Conservation (phyloP, 2,329 filamentous ascomycete species). For the Hypoxylon sp. region DNA sequence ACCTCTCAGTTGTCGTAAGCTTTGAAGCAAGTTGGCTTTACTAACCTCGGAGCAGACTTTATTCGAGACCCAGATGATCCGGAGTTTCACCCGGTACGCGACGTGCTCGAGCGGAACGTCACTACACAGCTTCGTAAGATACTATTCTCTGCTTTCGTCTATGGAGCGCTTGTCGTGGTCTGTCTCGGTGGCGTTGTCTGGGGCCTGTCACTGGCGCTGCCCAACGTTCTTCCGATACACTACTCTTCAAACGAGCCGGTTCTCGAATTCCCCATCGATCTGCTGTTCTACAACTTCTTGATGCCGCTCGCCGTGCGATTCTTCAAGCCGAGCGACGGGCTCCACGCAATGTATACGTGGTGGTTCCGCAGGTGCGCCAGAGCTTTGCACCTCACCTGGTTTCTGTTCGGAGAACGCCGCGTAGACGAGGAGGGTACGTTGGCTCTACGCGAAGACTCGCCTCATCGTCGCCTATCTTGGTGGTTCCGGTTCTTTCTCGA, state of each 20-base stretch:
- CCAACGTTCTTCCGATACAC: conserved; percentile 83
- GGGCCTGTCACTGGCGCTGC: conserved; percentile 75
- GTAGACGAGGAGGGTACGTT: conserved; percentile 82
- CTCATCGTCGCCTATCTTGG: conserved; percentile 46
- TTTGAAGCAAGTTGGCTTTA: conserved; percentile 1
- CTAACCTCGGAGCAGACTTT: conserved; percentile 70
- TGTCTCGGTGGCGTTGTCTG: conserved; percentile 96
- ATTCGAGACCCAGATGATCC: conserved; percentile 98
- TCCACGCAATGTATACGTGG: conserved; percentile 91
- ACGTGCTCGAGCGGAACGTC: conserved; percentile 92
- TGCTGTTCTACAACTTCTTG: conserved; percentile 96
- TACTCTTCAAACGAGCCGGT: conserved; percentile 94
- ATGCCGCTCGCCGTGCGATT: conserved; percentile 87
- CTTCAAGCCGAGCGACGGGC: conserved; percentile 82
- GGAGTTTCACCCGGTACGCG: conserved; percentile 95
- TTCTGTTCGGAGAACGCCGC: conserved; percentile 85
- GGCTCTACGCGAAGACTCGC: conserved; percentile 52
- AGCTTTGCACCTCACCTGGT: conserved; percentile 82
- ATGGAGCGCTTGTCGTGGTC: conserved; percentile 89
- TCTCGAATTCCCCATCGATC: conserved; percentile 90
- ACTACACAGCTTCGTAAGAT: conserved; percentile 96
- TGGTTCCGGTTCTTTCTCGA: conserved; percentile 58
- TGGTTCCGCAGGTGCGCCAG: conserved; percentile 92
- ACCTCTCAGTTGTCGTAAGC: not conserved
- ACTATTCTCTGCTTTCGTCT: conserved; percentile 92